These are phyloP conservation scores for Torulaspora maleeae DNA, from an alignment of 805 yeast genomes.

Conservation along the genomic window DNA sequence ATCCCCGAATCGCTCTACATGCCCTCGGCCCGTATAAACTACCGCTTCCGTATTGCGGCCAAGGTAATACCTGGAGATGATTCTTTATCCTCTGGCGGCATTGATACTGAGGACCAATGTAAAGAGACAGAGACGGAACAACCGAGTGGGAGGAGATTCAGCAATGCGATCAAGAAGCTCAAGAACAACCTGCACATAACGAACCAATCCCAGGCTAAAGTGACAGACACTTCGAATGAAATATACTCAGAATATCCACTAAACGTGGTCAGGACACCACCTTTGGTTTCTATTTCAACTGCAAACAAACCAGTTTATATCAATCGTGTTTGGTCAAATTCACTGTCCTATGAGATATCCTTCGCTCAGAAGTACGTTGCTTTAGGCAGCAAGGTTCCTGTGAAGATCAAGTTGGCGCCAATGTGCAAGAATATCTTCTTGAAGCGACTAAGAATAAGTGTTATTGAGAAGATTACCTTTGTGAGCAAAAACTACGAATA, in stretches of 20 bases:
- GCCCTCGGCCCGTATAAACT: constrained; percentile 35
- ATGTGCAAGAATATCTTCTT: constrained; percentile 55
- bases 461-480: constrained; percentile 62
- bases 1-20: constrained; percentile 49
- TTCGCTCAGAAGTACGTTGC: constrained; percentile 67
- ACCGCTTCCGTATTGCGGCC: constrained; percentile 19
- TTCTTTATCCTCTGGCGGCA: constrained; percentile 1
- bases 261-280: constrained; percentile 41
- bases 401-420: constrained; percentile 65
- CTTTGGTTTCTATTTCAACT: constrained; percentile 37
- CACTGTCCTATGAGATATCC: constrained; percentile 65
- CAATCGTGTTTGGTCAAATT: constrained; percentile 67
- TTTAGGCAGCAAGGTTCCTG: constrained; percentile 53
- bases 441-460: constrained; percentile 60
- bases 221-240: constrained; percentile 8
- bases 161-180: constrained; percentile 24
- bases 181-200: constrained; percentile 24
- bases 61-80: constrained; percentile 11
- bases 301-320: constrained; percentile 71
- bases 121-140: constrained; percentile 16
- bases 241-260: constrained; percentile 34
- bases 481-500: constrained; percentile 50
- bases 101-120: not conserved
- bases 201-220: constrained; percentile 8
- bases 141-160: constrained; percentile 8